Evolutionary conservation across 1,284 basidiomycete species (phyloP).

Genomic region (Tilletia horrida): DNA sequence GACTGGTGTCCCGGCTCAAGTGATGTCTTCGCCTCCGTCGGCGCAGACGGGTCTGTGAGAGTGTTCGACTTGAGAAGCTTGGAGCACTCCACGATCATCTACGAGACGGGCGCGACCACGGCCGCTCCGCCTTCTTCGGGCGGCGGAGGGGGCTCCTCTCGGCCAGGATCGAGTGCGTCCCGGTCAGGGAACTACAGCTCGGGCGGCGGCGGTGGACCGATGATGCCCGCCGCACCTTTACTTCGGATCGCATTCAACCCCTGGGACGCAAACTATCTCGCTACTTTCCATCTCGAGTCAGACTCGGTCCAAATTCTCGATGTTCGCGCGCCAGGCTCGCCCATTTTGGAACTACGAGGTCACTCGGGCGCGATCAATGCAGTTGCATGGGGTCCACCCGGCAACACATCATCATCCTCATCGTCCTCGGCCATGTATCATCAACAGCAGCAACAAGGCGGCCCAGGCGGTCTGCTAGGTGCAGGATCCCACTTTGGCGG

Average conservation of each 20-base stretch:
- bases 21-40: slow-evolving; percentile 97
- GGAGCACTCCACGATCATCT: slow-evolving; percentile 97
- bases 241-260: slow-evolving; percentile 55
- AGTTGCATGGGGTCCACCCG: slow-evolving; percentile 53
- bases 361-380: slow-evolving; percentile 51
- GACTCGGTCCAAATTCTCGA: slow-evolving; percentile 53
- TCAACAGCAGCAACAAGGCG: neutral
- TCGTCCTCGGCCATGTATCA: slow-evolving; percentile 7
- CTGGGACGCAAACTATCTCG: slow-evolving; percentile 55
- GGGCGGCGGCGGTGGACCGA: neutral
- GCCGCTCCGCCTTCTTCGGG: slow-evolving; percentile 11
- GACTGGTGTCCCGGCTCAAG: slow-evolving; percentile 97
- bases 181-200: neutral
- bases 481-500: slow-evolving; percentile 9
- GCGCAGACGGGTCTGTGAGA: slow-evolving; percentile 90
- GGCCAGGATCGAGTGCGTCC: neutral
- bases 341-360: slow-evolving; percentile 52
- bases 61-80: slow-evolving; percentile 93
- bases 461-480: neutral
- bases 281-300: slow-evolving; percentile 53
- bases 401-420: slow-evolving; percentile 11
- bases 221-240: slow-evolving; percentile 36
- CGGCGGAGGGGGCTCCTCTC: neutral
- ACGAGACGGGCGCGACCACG: slow-evolving; percentile 62
- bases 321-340: slow-evolving; percentile 52